Evolutionary conservation across 192 early-diverging fungal species (phyloP), one percentile per base, ranked within the genome.

Genomic region (Mortierella alpina): DNA sequence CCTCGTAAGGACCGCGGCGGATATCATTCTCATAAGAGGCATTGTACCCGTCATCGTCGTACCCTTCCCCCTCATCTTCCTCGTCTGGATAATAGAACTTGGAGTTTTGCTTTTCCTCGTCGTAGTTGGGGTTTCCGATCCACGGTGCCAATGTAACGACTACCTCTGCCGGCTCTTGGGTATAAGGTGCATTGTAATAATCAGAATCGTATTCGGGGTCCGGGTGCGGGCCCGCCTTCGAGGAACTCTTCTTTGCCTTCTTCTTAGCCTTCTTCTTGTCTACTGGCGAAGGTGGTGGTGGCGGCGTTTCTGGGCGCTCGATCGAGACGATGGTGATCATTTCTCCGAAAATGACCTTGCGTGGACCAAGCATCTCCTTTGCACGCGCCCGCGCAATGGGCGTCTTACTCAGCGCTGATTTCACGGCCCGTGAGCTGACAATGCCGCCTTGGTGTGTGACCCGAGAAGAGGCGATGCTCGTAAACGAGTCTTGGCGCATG

Each of bases 111-210:
- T 53, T 68, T 62, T 76, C 74, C 53, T 76, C 74, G 22, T 76
- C 74, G 57, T 76, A 76, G 49, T 76, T 76, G 7, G 74, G 74
- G 52, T 76, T 76, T n/a, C 67, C 74, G n/a, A 76, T 76, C 74
- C 74, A 76, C 5, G 74, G 74, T 13, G 67, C 74, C 39, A 63
- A 67, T 7, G 74, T 76, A 41, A 76, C 49, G 22, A 69, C 48
- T 2, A 76, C 74, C 31, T 76, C 74, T 11, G 74, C 62, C 1
- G 74, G 74, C 20, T 52, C 60, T 13, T 66, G 74, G 49, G 74
- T 76, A 70, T 68, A 76, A 31, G 74, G 74, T 6, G 23, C 40
- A 44, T 70, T 76, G 22, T 65, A 70, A 42, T 70, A 76, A 13
- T 69, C 74, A 8, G 52, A 31, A 39, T 76, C 67, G 49, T 76